Evolutionary conservation across 2,329 filamentous ascomycete species (phyloP), one percentile per base, ranked within the genome.

Genomic region (Exophiala calicioides): DNA sequence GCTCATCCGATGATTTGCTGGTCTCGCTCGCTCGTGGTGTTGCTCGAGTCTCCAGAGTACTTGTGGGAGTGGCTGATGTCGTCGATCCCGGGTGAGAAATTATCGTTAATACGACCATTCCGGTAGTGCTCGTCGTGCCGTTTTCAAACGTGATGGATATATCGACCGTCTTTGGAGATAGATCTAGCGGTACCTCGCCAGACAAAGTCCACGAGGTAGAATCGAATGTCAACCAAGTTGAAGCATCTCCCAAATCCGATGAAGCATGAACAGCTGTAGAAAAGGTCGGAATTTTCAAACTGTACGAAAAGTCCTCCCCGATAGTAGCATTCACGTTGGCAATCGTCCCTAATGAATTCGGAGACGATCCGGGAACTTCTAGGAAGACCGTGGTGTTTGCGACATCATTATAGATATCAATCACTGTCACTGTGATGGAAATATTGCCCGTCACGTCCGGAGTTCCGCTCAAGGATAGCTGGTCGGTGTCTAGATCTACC

Each of bases 401-500:
- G 3, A 66, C 68, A 60, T 88, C 78, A 4, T 74, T 75, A 52
- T 76, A 80, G n/a, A 68, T 69, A 59, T 88, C 84, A 5, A 67
- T 70, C 2, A 82, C 78, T 4, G 70, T 71, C 31, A 90, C 69
- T 0, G 74, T 79, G 29, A 91, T 75, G 55, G 84, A 85, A 20
- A 77, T 73, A 3, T 82, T 79, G 37, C 72, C 70, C 3, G 80
- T 77, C 39, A 73, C 69, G n/a, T 71, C 60, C 0, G 82, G 80
- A 2, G 69, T 85, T 2, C 89, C 90, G 23, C 68, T 74, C 5
- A 95, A 66, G 1, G 68, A 69, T 62, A 89, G 77, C 0, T 81
- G 82, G 6, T 68, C 58, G 2, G 75, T 68, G 58, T 93, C 75
- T 42, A 93, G 78, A 0, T 70, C 69, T 19, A 94, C 65, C 90